A percentile compares a stretch with the other conserved stretches of the same genome.
Evolutionary conservation across 225 moss, liverwort and hornwort genomes (phyloP).

Genomic region (Pleurozium schreberi): DNA sequence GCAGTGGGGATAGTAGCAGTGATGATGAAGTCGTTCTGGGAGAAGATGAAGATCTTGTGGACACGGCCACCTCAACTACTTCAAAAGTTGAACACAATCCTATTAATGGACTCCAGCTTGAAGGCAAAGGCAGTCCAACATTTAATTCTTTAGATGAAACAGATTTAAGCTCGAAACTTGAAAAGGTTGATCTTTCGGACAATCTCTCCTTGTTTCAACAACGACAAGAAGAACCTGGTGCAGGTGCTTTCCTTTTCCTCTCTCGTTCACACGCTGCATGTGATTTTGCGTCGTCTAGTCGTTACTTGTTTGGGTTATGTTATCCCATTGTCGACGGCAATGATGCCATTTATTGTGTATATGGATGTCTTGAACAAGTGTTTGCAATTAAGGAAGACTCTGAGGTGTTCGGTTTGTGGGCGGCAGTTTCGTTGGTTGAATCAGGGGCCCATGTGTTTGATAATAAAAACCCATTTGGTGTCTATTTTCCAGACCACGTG

Average conservation of each 20-base stretch:
- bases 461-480: conserved; percentile 22
- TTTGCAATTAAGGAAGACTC: not conserved
- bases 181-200: conserved; percentile 60
- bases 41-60: conserved; percentile 85
- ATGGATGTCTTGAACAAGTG: not conserved
- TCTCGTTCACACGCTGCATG: not conserved
- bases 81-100: conserved; percentile 22
- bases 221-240: conserved; percentile 9
- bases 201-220: conserved; percentile 45
- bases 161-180: conserved; percentile 52
- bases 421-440: conserved; percentile 22
- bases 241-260: not conserved
- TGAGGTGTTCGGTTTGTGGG: conserved; percentile 25
- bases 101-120: conserved; percentile 33
- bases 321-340: not conserved
- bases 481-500: conserved; percentile 16
- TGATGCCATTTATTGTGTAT: not conserved
- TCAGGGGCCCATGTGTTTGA: conserved; percentile 16
- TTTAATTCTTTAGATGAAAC: conserved; percentile 32
- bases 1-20: conserved; percentile 92
- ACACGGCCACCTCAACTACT: conserved; percentile 78
- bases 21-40: conserved; percentile 94
- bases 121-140: conserved; percentile 33
- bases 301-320: not conserved
- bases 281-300: not conserved